A percentile compares a stretch with the other conserved stretches of the same genome.
phyloP scores from a whole-genome alignment of 2,329 filamentous ascomycete genomes.

The Mollisiaceae sp. region DNA sequence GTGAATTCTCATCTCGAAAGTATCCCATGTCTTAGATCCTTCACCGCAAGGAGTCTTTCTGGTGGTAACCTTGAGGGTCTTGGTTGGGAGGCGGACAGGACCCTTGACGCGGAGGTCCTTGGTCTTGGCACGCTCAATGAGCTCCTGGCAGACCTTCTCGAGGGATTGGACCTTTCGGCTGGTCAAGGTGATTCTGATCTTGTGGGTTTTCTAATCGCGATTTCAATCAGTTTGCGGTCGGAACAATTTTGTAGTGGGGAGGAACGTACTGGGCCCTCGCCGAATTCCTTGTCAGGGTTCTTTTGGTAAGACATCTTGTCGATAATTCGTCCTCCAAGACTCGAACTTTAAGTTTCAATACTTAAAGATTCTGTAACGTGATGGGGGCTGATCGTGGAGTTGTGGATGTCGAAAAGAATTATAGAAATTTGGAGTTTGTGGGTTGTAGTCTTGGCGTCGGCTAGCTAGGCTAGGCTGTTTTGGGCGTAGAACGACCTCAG shows the following conservation, averaged over 20 bases:
- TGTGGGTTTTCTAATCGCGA: constrained; percentile 78
- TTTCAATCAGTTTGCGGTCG: constrained; percentile 12
- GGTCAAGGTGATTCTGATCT: constrained; percentile 98
- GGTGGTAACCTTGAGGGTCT: constrained; percentile 79
- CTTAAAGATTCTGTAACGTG: constrained; percentile 78
- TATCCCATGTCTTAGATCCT: constrained; percentile 99
- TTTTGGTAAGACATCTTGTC: constrained; percentile 90
- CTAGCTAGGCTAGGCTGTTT: constrained; percentile 23
- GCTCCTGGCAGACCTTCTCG: constrained; percentile 97
- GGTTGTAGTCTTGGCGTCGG: constrained; percentile 34
- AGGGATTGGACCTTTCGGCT: constrained; percentile 92
- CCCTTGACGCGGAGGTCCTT: constrained; percentile 99
- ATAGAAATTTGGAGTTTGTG: constrained; percentile 26
- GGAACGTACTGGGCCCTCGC: constrained; percentile 75
- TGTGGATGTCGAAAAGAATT: constrained; percentile 21
- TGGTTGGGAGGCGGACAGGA: constrained; percentile 95
- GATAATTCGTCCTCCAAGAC: constrained; percentile 76
- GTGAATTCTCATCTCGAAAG: constrained; percentile 99
- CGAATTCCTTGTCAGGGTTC: constrained; percentile 82
- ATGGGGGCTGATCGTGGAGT: constrained; percentile 62
- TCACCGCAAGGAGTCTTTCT: constrained; percentile 99
- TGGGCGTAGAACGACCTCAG: constrained; percentile 17
- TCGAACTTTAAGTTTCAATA: too few species aligned
- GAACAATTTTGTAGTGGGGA: not conserved
- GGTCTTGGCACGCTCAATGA: constrained; percentile 97